Percentiles rank a stretch among this genome's conserved stretches.
phyloP scores from a whole-genome alignment of 768 basidiomycete species.

The Tephrocybe sp. region DNA sequence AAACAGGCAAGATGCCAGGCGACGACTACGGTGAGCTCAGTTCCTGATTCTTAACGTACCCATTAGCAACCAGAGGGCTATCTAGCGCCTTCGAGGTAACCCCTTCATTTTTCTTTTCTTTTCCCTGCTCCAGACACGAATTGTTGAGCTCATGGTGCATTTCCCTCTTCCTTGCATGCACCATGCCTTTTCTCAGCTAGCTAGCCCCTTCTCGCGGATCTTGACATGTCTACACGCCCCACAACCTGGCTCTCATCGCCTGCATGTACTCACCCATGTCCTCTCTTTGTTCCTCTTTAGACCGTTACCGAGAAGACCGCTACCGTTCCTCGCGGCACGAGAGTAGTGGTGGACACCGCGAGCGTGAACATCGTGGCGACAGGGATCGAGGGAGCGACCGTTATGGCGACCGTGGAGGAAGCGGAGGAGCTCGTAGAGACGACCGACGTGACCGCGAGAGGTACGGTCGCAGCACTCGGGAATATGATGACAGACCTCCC shows the following conservation, averaged over 20 bases:
- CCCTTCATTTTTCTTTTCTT: constrained; percentile 29
- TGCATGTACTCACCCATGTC: constrained; percentile 48
- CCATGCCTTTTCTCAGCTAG: constrained; percentile 67
- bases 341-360: constrained; percentile 50
- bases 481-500: constrained; percentile 44
- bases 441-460: constrained; percentile 54
- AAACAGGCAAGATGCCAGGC: constrained; percentile 34
- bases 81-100: constrained; percentile 22
- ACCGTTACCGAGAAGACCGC: constrained; percentile 64
- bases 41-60: constrained; percentile 20
- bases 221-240: constrained; percentile 31
- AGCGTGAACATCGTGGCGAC: constrained; percentile 48
- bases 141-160: constrained; percentile 66
- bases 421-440: constrained; percentile 34
- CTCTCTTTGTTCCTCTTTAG: constrained; percentile 43
- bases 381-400: constrained; percentile 32
- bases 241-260: constrained; percentile 33
- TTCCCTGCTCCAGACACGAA: constrained; percentile 36
- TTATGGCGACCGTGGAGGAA: constrained; percentile 32
- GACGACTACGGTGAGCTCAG: constrained; percentile 56
- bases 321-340: constrained; percentile 69
- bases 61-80: constrained; percentile 2
- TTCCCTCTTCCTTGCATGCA: constrained; percentile 50
- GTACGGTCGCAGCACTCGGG: constrained; percentile 41
- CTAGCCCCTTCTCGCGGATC: constrained; percentile 40